A percentile compares a stretch with the other conserved stretches of the same genome.
phyloP scores from a whole-genome alignment of 257 asterid genomes.

The Forsythia suspensa region DNA sequence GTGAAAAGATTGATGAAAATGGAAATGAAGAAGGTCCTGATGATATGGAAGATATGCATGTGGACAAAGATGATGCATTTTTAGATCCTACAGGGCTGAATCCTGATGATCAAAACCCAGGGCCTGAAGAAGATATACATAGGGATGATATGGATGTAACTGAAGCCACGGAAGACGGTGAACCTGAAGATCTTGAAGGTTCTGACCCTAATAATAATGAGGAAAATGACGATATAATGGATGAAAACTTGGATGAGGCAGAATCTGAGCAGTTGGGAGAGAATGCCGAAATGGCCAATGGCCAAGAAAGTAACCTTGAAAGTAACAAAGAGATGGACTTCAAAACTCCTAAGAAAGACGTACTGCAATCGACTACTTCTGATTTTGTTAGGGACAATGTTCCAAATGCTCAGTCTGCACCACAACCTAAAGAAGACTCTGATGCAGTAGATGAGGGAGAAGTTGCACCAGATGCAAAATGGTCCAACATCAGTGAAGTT shows the following conservation, averaged over 20 bases:
- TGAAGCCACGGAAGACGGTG: conserved; percentile 65
- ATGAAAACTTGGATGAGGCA: conserved; percentile 48
- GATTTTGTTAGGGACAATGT: conserved; percentile 30
- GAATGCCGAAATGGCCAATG: conserved; percentile 36
- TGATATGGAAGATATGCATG: conserved; percentile 57
- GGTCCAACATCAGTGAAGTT: conserved; percentile 39
- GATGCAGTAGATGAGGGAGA: conserved; percentile 45
- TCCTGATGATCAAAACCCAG: conserved; percentile 50
- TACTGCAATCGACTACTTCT: conserved; percentile 35
- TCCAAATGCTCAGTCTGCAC: conserved; percentile 43
- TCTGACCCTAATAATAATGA: conserved; percentile 44
- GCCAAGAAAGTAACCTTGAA: conserved; percentile 41
- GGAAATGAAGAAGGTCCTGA: conserved; percentile 45
- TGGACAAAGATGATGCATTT: conserved; percentile 64
- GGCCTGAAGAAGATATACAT: conserved; percentile 42
- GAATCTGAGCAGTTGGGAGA: conserved; percentile 43
- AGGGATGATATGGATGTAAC: conserved; percentile 45
- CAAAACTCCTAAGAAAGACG: conserved; percentile 36
- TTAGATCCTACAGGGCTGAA: conserved; percentile 67
- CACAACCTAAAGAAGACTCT: conserved; percentile 37
- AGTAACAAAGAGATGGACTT: conserved; percentile 43
- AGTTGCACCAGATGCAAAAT: conserved; percentile 48
- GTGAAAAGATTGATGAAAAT: conserved; percentile 41
- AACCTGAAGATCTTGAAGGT: conserved; percentile 42
- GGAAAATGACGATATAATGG: conserved; percentile 28